Percentiles rank a stretch among this genome's conserved stretches.
Conservation (phyloP, 352 stramenopile species). For the Pythium plurisporium region DNA sequence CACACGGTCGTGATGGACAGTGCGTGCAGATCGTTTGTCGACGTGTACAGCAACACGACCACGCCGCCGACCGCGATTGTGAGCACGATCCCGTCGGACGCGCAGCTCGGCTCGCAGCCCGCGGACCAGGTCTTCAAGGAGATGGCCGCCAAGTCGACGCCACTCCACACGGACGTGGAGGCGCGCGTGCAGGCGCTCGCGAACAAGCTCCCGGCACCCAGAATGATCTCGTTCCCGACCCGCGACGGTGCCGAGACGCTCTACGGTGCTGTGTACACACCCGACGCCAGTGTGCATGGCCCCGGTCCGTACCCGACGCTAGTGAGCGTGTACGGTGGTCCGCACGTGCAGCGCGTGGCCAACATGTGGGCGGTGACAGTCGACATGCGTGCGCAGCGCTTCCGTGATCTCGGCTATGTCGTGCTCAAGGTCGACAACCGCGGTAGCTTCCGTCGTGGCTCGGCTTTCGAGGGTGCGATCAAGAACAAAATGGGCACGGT, state of each 20-base stretch:
- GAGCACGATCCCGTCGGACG: slow-evolving; percentile 45
- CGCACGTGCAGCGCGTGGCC: slow-evolving; percentile 94
- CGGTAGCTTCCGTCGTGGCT: slow-evolving; percentile 88
- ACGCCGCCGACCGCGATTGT: slow-evolving; percentile 61
- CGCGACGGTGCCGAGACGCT: slow-evolving; percentile 83
- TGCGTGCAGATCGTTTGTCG: slow-evolving; percentile 70
- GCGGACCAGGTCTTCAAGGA: slow-evolving; percentile 34
- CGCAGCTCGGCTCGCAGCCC: slow-evolving; percentile 24
- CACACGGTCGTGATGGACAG: slow-evolving; percentile 91
- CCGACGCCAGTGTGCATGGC: slow-evolving; percentile 81
- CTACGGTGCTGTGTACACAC: slow-evolving; percentile 92
- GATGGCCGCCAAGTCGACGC: slow-evolving; percentile 40
- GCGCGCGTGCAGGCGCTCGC: slow-evolving; percentile 47
- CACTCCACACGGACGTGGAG: slow-evolving; percentile 60
- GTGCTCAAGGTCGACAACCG: slow-evolving; percentile 97
- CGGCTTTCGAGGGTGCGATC: slow-evolving; percentile 92
- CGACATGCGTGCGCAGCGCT: slow-evolving; percentile 92
- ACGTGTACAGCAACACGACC: slow-evolving; percentile 77
- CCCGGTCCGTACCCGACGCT: slow-evolving; percentile 93
- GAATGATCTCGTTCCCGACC: slow-evolving; percentile 76
- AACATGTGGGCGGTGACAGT: slow-evolving; percentile 90
- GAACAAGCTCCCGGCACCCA: slow-evolving; percentile 53
- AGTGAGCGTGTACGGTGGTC: slow-evolving; percentile 95
- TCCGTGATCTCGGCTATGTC: slow-evolving; percentile 92
- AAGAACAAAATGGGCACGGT: slow-evolving; percentile 91